Evolutionary conservation across 805 yeast species (phyloP), one percentile per base, ranked within the genome.

Genomic region (Starmerella vitae): DNA sequence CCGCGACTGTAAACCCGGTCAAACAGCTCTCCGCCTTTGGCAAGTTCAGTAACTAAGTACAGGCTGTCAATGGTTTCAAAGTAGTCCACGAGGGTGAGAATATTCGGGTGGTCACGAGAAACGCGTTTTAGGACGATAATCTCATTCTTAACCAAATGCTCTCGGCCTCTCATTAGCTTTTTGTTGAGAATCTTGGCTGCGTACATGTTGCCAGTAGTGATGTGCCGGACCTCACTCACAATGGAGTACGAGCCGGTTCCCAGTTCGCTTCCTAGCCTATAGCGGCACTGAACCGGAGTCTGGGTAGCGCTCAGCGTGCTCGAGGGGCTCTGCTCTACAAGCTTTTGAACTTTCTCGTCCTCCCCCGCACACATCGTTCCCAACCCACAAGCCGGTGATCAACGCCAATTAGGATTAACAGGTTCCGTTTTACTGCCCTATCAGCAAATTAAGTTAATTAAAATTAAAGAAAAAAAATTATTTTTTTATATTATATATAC

Each of bases 21-120:
- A 51, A 74, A 78, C 34, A 79, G 62, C 50, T 78, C 88, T 19
- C 81, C 79, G 13, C 81, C 79, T 12, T 57, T 58, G 30, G 84
- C 82, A 33, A 78, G 59, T 49, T 77, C 81, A 1, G 85, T 78
- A 30, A 78, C 71, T 34, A 79, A 52, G 43, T 65, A 64, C 28
- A 64, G 52, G 48, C 66, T 63, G 39, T 72, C 69, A 4, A 64
- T 61, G 0, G 88, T 79, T 54, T 79, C 85, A 54, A 78, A 79
- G 57, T 69, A 74, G 59, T 78, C 86, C 8, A 73, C 65, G 37
- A 78, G 57, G 29, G 76, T 76, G 38, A 78, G 60, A 12, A 79
- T 66, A 52, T 76, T 72, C 18, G 67, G 58, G 43, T 72, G 74
- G 25, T 66, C 67, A 43, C 59, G 59, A 34, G 74, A 68, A 8